A percentile compares a stretch with the other conserved stretches of the same genome.
These are phyloP conservation scores for Naegleria gruberi DNA, from an alignment of 208 protist species.

Conservation along the genomic window DNA sequence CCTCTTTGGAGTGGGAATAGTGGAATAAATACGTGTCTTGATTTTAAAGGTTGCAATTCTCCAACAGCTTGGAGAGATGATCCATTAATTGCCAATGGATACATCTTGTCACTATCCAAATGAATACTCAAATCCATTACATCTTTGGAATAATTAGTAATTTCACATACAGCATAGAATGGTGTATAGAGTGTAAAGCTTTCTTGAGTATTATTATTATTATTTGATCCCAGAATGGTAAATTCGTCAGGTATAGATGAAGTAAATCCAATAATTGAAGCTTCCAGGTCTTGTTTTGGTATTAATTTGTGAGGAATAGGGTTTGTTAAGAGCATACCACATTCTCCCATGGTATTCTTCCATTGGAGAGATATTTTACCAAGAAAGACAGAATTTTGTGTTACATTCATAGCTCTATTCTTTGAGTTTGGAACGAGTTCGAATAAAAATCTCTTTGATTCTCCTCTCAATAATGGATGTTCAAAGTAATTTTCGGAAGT, in stretches of 20 bases:
- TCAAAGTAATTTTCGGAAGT: background rate
- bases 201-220: background rate
- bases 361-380: slow-evolving; percentile 6
- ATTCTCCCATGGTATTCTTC: background rate
- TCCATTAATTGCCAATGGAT: background rate
- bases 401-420: background rate
- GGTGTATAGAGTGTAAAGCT: background rate
- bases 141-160: background rate
- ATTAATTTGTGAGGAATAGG: background rate
- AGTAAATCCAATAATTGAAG: background rate
- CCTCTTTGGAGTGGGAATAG: background rate
- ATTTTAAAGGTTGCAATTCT: background rate
- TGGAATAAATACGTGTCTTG: background rate
- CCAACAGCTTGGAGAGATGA: background rate
- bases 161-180: background rate
- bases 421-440: background rate
- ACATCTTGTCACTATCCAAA: background rate
- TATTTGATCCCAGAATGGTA: background rate
- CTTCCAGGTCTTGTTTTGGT: background rate
- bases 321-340: background rate
- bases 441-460: background rate
- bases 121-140: background rate
- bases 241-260: background rate
- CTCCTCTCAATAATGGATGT: background rate
- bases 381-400: background rate